Base-by-base conservation (phyloP, 345 rosid species). In the Citrus mangshanensis region DNA sequence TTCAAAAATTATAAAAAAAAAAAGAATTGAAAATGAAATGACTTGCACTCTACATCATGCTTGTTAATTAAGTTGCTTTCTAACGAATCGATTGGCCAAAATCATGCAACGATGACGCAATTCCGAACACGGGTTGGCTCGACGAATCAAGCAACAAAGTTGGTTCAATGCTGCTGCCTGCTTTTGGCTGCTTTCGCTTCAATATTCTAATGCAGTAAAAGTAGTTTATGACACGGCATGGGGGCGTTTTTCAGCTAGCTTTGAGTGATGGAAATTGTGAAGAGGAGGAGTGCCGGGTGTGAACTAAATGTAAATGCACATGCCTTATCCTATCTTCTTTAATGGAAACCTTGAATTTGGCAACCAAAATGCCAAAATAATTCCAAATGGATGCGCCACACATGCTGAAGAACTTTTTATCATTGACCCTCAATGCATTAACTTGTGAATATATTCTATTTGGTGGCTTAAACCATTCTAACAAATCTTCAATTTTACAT, bases 151-250 rank as follows among this genome's bases (percentile, higher is more conserved):
- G 42, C 69, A 65, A 6, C 4, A 21, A 3, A 34, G 49, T 66
- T 21, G 22, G 49, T 65, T 18, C n/a, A 14, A 37, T n/a, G 54
- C 54, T 8, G 10, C 25, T 24, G 72, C 56, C 34, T 24, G 42
- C 2, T 13, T 13, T 69, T 69, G 55, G 34, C 34, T 10, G 16
- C 22, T 69, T 42, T 42, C 72, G 27, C 13, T 40, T 46, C 16
- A 67, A 32, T 65, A 65, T 65, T 65, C 13, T 66, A 21, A 32
- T 34, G n/a, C 4, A 34, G 49, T n/a, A 8, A 66, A 35, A 16
- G 70, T 8, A 66, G 70, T 19, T 66, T 8, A 66, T 66, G 9
- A 35, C 72, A 69, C 72, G 72, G 72, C 55, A 69, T 24, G 56
- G 55, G 34, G 18, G 8, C 14, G 4, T 7, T 21, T 40, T 2